These are phyloP conservation scores for Paraconiothyrium sp. DNA, from an alignment of 2,329 filamentous ascomycete species.

Conservation along the genomic window DNA sequence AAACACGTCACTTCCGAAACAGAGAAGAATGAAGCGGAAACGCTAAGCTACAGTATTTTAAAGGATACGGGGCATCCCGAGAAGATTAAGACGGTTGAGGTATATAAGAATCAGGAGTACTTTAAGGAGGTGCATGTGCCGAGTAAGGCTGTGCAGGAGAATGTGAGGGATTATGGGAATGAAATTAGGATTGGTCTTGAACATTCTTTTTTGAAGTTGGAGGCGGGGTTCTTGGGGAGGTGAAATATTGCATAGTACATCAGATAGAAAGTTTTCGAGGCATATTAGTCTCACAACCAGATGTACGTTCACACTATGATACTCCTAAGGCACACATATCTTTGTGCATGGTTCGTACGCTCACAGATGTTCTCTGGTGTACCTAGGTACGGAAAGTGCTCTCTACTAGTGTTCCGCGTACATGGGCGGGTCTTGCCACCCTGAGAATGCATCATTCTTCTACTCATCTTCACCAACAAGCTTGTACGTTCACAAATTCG, in stretches of 20 bases:
- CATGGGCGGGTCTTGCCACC: no score
- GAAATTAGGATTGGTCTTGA: conserved; percentile 22
- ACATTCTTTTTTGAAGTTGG: conserved; percentile 23
- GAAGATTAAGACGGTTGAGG: conserved; percentile 29
- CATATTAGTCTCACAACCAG: background rate
- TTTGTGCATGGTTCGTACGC: no score
- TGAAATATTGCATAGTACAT: conserved; percentile 3
- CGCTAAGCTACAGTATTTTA: conserved; percentile 29
- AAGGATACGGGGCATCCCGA: conserved; percentile 27
- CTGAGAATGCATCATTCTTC: no score
- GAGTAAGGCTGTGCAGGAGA: conserved; percentile 30
- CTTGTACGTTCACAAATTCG: no score
- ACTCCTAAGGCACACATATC: no score
- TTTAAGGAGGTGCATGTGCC: conserved; percentile 35
- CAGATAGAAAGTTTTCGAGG: background rate
- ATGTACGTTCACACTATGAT: no score
- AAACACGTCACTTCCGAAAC: conserved; percentile 28
- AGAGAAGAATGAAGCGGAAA: conserved; percentile 31
- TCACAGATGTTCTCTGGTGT: no score
- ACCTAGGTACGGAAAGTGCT: no score
- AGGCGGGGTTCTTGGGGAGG: conserved; percentile 26
- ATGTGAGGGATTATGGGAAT: conserved; percentile 26
- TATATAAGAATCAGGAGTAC: conserved; percentile 31
- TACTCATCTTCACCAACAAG: no score
- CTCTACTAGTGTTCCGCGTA: no score